These are phyloP conservation scores for Calonectria honghensis DNA, from an alignment of 2,329 filamentous ascomycete genomes.

Conservation along the genomic window DNA sequence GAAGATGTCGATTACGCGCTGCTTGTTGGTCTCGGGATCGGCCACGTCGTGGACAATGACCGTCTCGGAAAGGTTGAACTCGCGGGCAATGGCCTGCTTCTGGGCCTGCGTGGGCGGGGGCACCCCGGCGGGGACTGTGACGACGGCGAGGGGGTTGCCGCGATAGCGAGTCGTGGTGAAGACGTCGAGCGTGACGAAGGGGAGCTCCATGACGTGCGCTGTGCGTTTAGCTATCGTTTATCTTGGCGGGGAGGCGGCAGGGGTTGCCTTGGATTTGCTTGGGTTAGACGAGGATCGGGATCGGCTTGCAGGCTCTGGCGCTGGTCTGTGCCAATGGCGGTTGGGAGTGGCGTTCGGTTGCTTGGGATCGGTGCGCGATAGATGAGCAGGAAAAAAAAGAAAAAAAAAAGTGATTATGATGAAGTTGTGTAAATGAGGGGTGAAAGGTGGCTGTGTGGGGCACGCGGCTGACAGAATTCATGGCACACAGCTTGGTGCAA, in stretches of 20 bases:
- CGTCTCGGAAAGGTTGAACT: slow-evolving; percentile 80
- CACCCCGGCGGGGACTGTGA: slow-evolving; percentile 68
- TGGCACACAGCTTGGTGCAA: not conserved
- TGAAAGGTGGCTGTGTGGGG: not conserved
- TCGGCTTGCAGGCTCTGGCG: slow-evolving; percentile 19
- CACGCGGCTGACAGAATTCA: slow-evolving; percentile 11
- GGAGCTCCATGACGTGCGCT: slow-evolving; percentile 60
- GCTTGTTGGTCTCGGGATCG: slow-evolving; percentile 55
- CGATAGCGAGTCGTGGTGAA: slow-evolving; percentile 71
- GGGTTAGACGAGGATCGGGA: slow-evolving; percentile 2
- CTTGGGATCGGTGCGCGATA: slow-evolving; percentile 7
- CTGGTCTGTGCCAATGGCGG: slow-evolving; percentile 20
- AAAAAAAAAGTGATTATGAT: slow-evolving; percentile 17
- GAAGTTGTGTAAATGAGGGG: slow-evolving; percentile 24
- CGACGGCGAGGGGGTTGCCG: slow-evolving; percentile 78
- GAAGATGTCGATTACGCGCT: slow-evolving; percentile 75
- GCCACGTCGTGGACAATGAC: slow-evolving; percentile 74
- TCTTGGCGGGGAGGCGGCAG: not conserved
- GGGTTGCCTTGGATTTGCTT: not conserved
- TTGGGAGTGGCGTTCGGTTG: slow-evolving; percentile 6
- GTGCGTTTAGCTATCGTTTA: not conserved
- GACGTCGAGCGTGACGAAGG: slow-evolving; percentile 74
- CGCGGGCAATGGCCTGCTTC: slow-evolving; percentile 76
- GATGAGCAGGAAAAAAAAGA: not conserved
- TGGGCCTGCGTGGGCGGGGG: slow-evolving; percentile 67